Evolutionary conservation across 2,329 filamentous ascomycete species (phyloP), one percentile per base, ranked within the genome.

Genomic region (Lizonia empirigonia): DNA sequence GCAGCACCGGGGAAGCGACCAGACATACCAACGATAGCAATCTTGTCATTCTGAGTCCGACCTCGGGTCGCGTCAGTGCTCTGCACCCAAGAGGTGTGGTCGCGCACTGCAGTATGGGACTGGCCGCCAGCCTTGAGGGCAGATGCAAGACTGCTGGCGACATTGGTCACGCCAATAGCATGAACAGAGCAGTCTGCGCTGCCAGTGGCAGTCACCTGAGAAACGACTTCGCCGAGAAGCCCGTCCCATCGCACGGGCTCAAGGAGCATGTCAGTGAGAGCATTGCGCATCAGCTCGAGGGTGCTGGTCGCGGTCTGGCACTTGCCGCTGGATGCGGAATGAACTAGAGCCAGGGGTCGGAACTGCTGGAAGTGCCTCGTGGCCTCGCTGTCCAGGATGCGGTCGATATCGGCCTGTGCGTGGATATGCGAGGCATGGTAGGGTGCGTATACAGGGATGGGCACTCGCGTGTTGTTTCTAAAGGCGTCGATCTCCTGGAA

Each of bases 11-110:
- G 89, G 70, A 90, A 91, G 41, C 89, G 82, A 41, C 89, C 88
- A 36, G 89, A 83, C 83, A 91, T 89, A 44, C 91, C 91, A 26
- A 96, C 88, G 56, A 96, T 91, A 50, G 91, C 91, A 56, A 96
- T 83, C 72, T 91, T 92, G 68, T 84, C 83, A 63, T 83, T 79
- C 55, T 80, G 77, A 23, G 75, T 80, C 52, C 77, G 78, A 40
- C 75, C 79, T 10, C 63, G 58, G 32, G 60, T 63, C 4, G 60
- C 58, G 35, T 71, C 61, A 10, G 60, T 55, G n/a, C 63, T 62
- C 12, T 56, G 33, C 13, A 60, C 49, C 79, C 80, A 82, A 2
- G 72, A 63, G 13, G 71, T 72, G 57, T 80, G 74, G 63, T 80
- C 78, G 23, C 74, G 68, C 15, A 76, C 67, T 2, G 71, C 63